These are phyloP conservation scores for Spongospora subterranea DNA, from an alignment of 208 protist genomes.

Conservation along the genomic window DNA sequence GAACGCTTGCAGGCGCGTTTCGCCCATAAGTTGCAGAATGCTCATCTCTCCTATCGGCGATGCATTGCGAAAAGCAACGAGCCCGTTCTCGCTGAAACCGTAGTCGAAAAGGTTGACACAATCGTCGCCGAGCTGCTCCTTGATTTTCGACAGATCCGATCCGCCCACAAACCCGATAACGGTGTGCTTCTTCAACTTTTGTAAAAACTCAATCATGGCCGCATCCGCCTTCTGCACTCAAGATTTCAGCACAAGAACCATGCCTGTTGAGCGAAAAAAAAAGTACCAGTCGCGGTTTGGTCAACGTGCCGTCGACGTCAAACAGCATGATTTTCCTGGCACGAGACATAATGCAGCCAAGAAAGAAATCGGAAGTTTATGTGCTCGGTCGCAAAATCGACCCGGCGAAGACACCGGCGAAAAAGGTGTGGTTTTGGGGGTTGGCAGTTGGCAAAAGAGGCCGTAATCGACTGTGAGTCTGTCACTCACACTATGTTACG, in stretches of 20 bases:
- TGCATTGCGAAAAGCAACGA: constrained; percentile 70
- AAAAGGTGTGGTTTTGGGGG: no score
- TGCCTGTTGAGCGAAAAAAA: no score
- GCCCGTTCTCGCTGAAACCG: constrained; percentile 97
- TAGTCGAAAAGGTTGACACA: constrained; percentile 92
- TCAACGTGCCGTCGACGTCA: constrained; percentile 90
- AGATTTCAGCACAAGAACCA: background rate
- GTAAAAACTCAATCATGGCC: constrained; percentile 88
- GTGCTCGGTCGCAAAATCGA: no score
- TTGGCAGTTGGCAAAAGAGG: no score
- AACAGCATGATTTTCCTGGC: constrained; percentile 82
- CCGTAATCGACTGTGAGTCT: no score
- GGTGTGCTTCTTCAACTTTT: constrained; percentile 83
- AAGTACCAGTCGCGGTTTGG: constrained; percentile 65
- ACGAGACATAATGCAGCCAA: no score
- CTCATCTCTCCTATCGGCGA: constrained; percentile 44
- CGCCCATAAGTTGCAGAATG: constrained; percentile 74
- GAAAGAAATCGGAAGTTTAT: no score
- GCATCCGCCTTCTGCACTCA: constrained; percentile 74
- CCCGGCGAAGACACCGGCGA: no score
- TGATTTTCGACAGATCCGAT: constrained; percentile 92
- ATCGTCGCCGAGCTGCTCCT: constrained; percentile 68
- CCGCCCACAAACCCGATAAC: constrained; percentile 96
- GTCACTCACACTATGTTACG: no score
- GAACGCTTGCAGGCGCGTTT: constrained; percentile 90